Base-by-base conservation (phyloP, 208 protist genomes). In the Acanthamoeba culbertsoni region DNA sequence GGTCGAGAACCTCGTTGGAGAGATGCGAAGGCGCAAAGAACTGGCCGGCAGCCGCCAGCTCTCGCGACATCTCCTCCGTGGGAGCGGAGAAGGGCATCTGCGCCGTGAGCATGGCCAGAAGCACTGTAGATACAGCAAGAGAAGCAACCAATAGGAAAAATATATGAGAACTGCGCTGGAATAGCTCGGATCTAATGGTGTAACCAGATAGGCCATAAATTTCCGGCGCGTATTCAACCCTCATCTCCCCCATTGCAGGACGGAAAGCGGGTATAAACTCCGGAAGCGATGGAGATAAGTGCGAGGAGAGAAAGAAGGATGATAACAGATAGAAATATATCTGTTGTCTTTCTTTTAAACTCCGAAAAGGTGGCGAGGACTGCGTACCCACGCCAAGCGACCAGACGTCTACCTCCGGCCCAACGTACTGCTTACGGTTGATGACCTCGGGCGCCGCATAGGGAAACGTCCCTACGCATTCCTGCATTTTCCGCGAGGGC, bases 381-480 rank as follows among this genome's bases (percentile, higher is more conserved):
- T 8, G 63, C 18, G 31, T 53, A 82, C 71, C 57, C 1, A 26
- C 43, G 28, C 79, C 79, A 23, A 57, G 53, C 7, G 79, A 89
- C 79, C 79, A 89, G 51, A 63, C 31, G 48, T 89, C 79, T 1
- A 63, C 79, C 20, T 89, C 79, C 18, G 79, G 79, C 1, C 79
- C 79, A 3, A 62, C 12, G 90, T 90, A 93, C 28, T 12, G 6
- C 84, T 84, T 86, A 0, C 92, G 71, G 86, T 93, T 57, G 33
- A 92, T 59, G 10, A 73, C 79, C 53, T 89, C 79, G 33, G 79
- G 79, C n/a, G 79, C 79, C 2, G 79, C 79, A 37, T 89, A 89
- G 35, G 51, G 53, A 10, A 89, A 89, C 1, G 51, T 89, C 6
- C 79, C 79, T 31, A 89, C 79, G 79, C 79, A 89, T 35, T 89